phyloP scores from a whole-genome alignment of 768 basidiomycete species.

The Lactarius quietus region DNA sequence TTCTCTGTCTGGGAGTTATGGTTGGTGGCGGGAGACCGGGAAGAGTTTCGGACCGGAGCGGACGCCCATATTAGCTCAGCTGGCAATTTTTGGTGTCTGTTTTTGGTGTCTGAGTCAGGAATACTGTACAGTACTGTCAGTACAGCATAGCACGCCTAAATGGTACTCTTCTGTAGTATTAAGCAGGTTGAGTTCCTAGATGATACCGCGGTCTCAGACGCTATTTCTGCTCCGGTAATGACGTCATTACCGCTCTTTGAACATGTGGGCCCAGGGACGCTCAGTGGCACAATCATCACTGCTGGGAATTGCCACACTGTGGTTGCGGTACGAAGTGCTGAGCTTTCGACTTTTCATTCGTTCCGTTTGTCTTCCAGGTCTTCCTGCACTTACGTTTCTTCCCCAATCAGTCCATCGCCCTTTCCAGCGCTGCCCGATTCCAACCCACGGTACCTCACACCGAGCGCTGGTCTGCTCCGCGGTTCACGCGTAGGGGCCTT shows the following conservation, averaged over 20 bases:
- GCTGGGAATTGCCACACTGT: background rate
- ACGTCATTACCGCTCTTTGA: background rate
- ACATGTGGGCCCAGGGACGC: background rate
- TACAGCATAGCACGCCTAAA: background rate
- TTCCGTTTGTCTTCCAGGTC: background rate
- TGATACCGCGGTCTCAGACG: background rate
- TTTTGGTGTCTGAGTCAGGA: background rate
- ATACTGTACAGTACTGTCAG: no score
- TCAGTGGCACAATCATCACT: background rate
- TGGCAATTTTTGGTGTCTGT: background rate
- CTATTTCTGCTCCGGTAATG: background rate
- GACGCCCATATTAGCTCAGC: background rate
- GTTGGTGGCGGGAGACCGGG: background rate
- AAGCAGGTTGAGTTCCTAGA: background rate
- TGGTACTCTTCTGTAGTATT: background rate
- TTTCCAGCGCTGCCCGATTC: constrained; percentile 11
- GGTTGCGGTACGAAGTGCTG: background rate
- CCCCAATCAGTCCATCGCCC: constrained; percentile 1
- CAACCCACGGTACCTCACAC: constrained; percentile 9
- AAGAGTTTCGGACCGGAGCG: background rate
- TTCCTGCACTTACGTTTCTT: constrained; percentile 11
- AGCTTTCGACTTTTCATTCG: background rate
- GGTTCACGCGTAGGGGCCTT: background rate
- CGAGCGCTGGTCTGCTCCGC: constrained; percentile 11
- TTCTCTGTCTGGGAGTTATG: background rate